Evolutionary conservation across 2,329 filamentous ascomycete species (phyloP), one percentile per base, ranked within the genome.

Genomic region (Trichoderma arundinaceum): DNA sequence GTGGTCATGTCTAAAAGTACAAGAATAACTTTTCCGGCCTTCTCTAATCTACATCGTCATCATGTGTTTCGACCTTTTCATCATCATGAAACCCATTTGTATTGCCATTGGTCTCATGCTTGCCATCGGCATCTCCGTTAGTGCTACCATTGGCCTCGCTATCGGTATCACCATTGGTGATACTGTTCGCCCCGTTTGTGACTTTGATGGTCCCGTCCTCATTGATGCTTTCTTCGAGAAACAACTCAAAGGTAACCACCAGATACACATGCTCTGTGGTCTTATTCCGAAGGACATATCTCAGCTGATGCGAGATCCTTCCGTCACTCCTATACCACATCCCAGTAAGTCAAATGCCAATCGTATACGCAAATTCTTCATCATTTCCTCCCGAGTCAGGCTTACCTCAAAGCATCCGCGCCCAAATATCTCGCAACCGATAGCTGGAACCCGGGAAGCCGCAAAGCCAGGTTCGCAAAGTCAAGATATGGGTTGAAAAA

Each of bases 401-500:
- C 86, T 80, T 82, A 94, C 90, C 91, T 84, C 56, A 92, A 78
- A 12, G 87, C 86, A 79, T 94, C 90, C 0, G 91, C 91, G 72
- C 94, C 90, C 90, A 91, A 93, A 74, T 92, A 92, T 71, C 85
- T 88, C 76, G 93, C 87, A 61, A 94, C 89, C 1, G 88, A 87
- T 19, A 93, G 77, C 10, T 86, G 86, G 71, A 93, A 92, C 0
- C 90, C 90, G 0, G 92, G 92, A 35, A 95, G 74, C 59, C 86
- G 83, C 22, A 95, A 78, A 33, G 90, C 83, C 72, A 94, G 89
- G 70, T 90, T 88, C 77, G 76, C 74, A 76, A 98, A 97, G 77
- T 96, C 92, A 52, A 99, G 78, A 77, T 96, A 97, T 1, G 91
- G 90, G 76, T 98, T 98, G 77, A 90, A 96, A 77, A 99, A 98